A percentile compares a stretch with the other conserved stretches of the same genome.
These are phyloP conservation scores for Eutrema heterophyllum DNA, from an alignment of 345 rosid species.

Conservation along the genomic window DNA sequence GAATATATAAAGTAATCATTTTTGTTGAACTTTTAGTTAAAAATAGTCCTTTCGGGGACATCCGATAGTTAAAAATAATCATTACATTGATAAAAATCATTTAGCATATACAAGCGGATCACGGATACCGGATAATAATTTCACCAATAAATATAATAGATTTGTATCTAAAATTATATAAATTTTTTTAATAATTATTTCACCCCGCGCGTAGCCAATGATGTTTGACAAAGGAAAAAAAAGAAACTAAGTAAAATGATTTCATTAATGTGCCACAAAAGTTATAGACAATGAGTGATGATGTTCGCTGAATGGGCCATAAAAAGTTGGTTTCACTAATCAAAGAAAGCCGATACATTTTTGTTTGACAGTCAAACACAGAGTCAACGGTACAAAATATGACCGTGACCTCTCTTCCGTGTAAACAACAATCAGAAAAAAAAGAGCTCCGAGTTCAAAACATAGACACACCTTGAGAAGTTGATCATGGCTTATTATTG, in stretches of 20 bases:
- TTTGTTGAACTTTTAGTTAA: too few relatives aligned
- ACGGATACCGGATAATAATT: too few relatives aligned
- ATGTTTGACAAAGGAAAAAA: not conserved
- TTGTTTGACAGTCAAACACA: conserved; percentile 24
- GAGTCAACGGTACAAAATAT: conserved; percentile 38
- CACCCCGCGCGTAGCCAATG: too few relatives aligned
- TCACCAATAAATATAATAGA: too few relatives aligned
- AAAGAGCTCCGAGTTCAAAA: conserved; percentile 18
- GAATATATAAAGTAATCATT: too few relatives aligned
- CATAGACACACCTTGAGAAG: not conserved
- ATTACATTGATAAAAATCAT: too few relatives aligned
- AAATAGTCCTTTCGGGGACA: too few relatives aligned
- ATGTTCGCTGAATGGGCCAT: not conserved
- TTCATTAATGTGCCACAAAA: not conserved
- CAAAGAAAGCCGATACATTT: conserved; percentile 18
- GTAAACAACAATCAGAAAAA: not conserved
- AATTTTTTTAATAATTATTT: too few relatives aligned
- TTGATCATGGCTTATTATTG: conserved; percentile 19
- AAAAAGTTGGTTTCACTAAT: not conserved
- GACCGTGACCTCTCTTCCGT: conserved; percentile 19
- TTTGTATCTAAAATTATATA: too few relatives aligned
- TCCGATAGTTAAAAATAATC: too few relatives aligned
- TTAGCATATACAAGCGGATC: too few relatives aligned
- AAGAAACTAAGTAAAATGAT: not conserved
- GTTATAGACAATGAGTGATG: not conserved